Percentiles rank a stretch among this genome's conserved stretches.
phyloP scores from a whole-genome alignment of 192 early-diverging fungal species.

The Backusella liffmaniae region DNA sequence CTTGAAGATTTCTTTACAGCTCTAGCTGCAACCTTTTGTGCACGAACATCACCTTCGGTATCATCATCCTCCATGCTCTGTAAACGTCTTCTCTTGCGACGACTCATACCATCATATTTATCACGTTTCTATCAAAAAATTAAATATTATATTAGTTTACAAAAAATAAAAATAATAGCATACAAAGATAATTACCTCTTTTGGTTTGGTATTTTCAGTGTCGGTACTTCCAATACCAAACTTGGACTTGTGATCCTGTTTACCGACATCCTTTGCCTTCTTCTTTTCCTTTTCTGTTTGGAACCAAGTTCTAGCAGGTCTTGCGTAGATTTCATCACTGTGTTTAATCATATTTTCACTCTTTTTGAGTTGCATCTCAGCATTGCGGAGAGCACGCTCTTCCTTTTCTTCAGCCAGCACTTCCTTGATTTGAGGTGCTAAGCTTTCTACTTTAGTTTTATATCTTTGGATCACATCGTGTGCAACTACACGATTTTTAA shows the following conservation, averaged over 20 bases:
- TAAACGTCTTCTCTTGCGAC: conserved; percentile 44
- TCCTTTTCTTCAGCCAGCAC: conserved; percentile 73
- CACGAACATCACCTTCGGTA: conserved; percentile 39
- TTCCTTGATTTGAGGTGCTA: conserved; percentile 66
- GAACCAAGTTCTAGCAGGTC: conserved; percentile 96
- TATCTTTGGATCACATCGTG: conserved; percentile 75
- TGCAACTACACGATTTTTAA: conserved; percentile 90
- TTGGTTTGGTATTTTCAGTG: conserved; percentile 38
- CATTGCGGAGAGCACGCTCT: conserved; percentile 74
- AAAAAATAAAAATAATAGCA: not conserved
- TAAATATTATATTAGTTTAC: not conserved
- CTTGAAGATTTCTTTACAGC: conserved; percentile 49
- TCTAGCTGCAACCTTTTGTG: conserved; percentile 37
- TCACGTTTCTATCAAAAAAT: conserved; percentile 34
- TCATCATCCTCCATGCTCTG: conserved; percentile 46
- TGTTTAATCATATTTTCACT: conserved; percentile 82
- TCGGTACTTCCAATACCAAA: conserved; percentile 12
- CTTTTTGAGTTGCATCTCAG: conserved; percentile 92
- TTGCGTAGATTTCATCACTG: conserved; percentile 81
- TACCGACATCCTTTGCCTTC: conserved; percentile 49
- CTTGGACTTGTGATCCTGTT: conserved; percentile 27
- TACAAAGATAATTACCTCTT: conserved; percentile 4
- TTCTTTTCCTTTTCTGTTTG: conserved; percentile 77
- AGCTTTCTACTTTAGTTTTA: conserved; percentile 62
- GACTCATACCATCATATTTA: conserved; percentile 50